These are phyloP conservation scores for Tylopilus felleus DNA, from an alignment of 768 basidiomycete genomes.

Conservation along the genomic window DNA sequence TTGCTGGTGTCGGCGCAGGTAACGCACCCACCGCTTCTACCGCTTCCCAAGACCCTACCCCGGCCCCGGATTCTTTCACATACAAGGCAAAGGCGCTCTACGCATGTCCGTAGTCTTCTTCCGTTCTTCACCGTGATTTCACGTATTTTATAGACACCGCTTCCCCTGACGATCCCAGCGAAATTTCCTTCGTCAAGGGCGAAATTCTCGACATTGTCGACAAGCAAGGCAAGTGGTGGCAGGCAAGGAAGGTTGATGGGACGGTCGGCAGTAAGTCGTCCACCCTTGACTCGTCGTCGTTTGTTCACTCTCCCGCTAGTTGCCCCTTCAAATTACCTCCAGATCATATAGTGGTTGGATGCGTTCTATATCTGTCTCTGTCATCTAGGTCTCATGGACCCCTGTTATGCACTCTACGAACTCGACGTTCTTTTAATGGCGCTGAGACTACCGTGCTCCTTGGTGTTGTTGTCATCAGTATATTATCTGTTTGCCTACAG, in stretches of 20 bases:
- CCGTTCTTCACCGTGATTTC: slow-evolving; percentile 14
- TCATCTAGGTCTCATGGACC: slow-evolving; percentile 24
- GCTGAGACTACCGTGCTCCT: slow-evolving; percentile 17
- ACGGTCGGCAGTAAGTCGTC: slow-evolving; percentile 65
- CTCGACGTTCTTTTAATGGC: slow-evolving; percentile 32
- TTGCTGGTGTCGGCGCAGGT: slow-evolving; percentile 60
- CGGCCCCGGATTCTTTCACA: slow-evolving; percentile 44
- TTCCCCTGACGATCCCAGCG: slow-evolving; percentile 93
- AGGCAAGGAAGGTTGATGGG: slow-evolving; percentile 77
- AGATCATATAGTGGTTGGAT: slow-evolving; percentile 55
- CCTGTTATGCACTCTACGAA: slow-evolving; percentile 27
- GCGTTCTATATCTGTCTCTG: slow-evolving; percentile 1
- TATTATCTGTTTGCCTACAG: slow-evolving; percentile 27
- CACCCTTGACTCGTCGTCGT: neutral
- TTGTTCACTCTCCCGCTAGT: slow-evolving; percentile 41
- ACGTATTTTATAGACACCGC: slow-evolving; percentile 65
- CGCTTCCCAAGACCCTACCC: slow-evolving; percentile 27
- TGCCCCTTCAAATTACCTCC: slow-evolving; percentile 83
- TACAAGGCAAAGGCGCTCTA: slow-evolving; percentile 90
- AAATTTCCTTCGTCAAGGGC: slow-evolving; percentile 90
- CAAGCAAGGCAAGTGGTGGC: slow-evolving; percentile 94
- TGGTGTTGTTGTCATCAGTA: slow-evolving; percentile 30
- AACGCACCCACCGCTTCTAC: slow-evolving; percentile 26
- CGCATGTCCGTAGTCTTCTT: slow-evolving; percentile 58
- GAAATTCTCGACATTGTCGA: slow-evolving; percentile 91